phyloP scores from a whole-genome alignment of 805 yeast species.

The Cyberlindnera japonica region DNA sequence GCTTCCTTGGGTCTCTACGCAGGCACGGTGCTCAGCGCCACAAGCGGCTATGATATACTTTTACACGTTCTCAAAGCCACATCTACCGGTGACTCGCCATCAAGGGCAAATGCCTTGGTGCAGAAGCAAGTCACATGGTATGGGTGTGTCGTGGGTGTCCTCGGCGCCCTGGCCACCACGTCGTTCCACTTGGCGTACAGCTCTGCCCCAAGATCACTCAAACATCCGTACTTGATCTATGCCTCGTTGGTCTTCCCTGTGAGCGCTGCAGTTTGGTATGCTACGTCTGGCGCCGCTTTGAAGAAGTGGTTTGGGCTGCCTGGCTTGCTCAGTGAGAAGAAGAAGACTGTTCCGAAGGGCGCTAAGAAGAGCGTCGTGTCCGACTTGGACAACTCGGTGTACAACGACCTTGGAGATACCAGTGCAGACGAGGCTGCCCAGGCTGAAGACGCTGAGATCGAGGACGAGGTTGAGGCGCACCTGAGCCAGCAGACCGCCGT shows the following conservation, averaged over 20 bases:
- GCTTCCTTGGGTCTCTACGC: conserved; percentile 66
- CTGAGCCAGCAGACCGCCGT: conserved; percentile 36
- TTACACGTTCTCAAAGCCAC: conserved; percentile 33
- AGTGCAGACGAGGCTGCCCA: conserved; percentile 23
- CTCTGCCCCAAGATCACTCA: conserved; percentile 49
- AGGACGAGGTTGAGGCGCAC: conserved; percentile 41
- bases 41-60: conserved; percentile 21
- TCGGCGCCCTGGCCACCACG: conserved; percentile 48
- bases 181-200: conserved; percentile 54
- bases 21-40: conserved; percentile 40
- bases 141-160: conserved; percentile 26
- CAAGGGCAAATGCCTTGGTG: conserved; percentile 22
- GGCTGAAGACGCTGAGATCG: conserved; percentile 34
- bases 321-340: conserved; percentile 3
- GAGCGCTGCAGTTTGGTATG: conserved; percentile 14
- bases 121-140: conserved; percentile 21
- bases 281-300: conserved; percentile 7
- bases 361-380: conserved; percentile 33
- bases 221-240: conserved; percentile 73
- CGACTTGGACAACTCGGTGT: conserved; percentile 43
- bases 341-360: conserved; percentile 22
- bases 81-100: conserved; percentile 26
- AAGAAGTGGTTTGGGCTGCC: conserved; percentile 7
- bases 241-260: conserved; percentile 27
- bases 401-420: conserved; percentile 37